Base-by-base conservation (phyloP, 768 basidiomycete genomes). In the Lyophyllum semitale region DNA sequence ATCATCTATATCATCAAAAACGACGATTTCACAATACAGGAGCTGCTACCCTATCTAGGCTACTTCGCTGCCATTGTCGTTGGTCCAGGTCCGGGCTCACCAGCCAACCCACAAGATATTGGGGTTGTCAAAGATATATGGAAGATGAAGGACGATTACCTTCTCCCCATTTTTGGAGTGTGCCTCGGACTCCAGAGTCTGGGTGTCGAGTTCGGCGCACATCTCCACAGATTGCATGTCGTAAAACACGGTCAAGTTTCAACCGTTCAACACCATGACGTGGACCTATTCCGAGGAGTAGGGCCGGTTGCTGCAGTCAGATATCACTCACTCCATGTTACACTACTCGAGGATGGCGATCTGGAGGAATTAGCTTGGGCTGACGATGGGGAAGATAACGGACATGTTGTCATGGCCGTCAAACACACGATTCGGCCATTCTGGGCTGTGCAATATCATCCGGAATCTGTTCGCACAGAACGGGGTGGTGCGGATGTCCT, bases 401-500 rank as follows among this genome's bases (percentile, higher is more conserved):
- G 87, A 6, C 75, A 62, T 41, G 84, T 91, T 20, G 75, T 91
- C 43, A 93, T 94, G 91, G 90, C 85, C 37, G 71, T 81, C 25
- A 80, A 78, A 59, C 92, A 94, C 66, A 75, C 59, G 47, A 69
- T 61, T 22, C 80, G 77, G 56, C 91, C 92, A 4, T 90, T 91
- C 63, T 93, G 89, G 87, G 91, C 88, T 3, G 92, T 94, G 22
- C 92, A 94, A 64, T 94, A 93, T 66, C 92, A 94, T 66, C 92
- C 92, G 6, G 92, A 93, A 66, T 93, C 91, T 4, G 82, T 89
- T 3, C 79, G 88, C 60, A 93, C 91, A 2, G 73, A 76, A 40
- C 82, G 79, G 2, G 88, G 87, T 6, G 91, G 91, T 1, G 63
- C 79, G n/a, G 79, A 85, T 53, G 82, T 91, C 15, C 59, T 93